Base-by-base conservation (phyloP, 1,284 basidiomycete genomes). In the Papiliotrema flavescens region DNA sequence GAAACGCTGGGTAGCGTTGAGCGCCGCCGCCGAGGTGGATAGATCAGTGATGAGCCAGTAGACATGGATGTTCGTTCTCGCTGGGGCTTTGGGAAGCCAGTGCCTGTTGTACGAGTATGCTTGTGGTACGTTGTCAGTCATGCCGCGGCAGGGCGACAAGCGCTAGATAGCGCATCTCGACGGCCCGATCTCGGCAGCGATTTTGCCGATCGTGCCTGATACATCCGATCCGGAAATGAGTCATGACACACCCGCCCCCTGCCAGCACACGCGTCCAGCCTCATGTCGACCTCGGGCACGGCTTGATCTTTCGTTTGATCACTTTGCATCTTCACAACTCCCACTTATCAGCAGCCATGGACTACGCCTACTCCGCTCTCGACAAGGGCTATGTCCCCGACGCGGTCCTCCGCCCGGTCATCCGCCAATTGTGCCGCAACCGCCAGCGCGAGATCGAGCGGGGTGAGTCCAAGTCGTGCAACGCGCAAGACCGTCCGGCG, bases 391-490 rank as follows among this genome's bases (percentile, higher is more conserved):
- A 61, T 47, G 76, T 88, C 23, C 86, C 86, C 13, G 86, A 88
- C 66, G 80, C 83, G 53, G 61, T 86, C 32, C 70, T 88, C 19
- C 80, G 87, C 28, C 78, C 78, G 11, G 81, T 78, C 34, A 85
- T 88, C 54, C 81, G 85, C 9, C 73, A 80, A 40, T 77, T 88
- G 2, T 81, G 83, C 59, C 79, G 82, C 19, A 80, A 84, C 60
- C 78, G 87, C 19, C 76, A 88, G 47, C 79, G 81, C 37, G 82
- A 85, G 63, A 84, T 88, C 53, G 80, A 86, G 64, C 71, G 76
- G 47, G 69, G 69, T 69, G 39, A 55, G 67, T 65, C 11, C 13
- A 8, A n/a, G 14, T 24, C 24, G 15, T 22, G 13, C 41, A 6
- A 22, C 34, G 26, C 11, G 15, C 45, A n/a, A 8, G 5, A 14